Evolutionary conservation across 192 early-diverging fungal genomes (phyloP).

Genomic region (Backusella westeae): DNA sequence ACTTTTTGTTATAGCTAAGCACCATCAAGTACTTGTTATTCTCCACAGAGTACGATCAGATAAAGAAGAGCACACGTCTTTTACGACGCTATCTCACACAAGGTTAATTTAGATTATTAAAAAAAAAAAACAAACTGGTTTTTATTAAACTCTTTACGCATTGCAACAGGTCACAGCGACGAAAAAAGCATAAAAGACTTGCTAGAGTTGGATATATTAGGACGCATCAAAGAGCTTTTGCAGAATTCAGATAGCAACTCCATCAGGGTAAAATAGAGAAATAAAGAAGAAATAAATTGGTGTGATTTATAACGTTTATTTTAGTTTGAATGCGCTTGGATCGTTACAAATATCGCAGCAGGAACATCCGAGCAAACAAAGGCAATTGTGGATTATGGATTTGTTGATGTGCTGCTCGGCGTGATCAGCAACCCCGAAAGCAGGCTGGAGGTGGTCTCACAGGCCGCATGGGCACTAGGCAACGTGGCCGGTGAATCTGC

Average conservation of each 20-base stretch:
- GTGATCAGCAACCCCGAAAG: background rate
- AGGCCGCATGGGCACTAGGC: conserved; percentile 38
- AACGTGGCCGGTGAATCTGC: conserved; percentile 40
- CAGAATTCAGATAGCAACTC: background rate
- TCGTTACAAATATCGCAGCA: conserved; percentile 41
- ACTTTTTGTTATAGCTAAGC: background rate
- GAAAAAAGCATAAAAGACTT: conserved; percentile 22
- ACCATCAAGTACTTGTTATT: background rate
- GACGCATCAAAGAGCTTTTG: conserved; percentile 19
- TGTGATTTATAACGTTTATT: background rate
- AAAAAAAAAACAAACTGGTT: too few relatives aligned
- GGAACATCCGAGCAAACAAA: conserved; percentile 31
- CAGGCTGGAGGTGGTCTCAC: conserved; percentile 18
- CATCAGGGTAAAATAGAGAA: conserved; percentile 16
- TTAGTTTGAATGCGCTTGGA: conserved; percentile 41
- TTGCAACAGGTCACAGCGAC: background rate
- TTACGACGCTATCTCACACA: conserved; percentile 22
- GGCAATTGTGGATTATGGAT: conserved; percentile 21
- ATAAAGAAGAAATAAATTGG: background rate
- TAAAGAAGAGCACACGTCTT: conserved; percentile 4
- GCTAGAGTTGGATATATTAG: conserved; percentile 22
- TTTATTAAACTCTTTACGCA: too few relatives aligned
- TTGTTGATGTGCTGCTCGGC: conserved; percentile 16
- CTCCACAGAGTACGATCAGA: conserved; percentile 7
- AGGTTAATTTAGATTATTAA: background rate